Evolutionary conservation across 164 flowering plant species (phyloP), one percentile per base, ranked within the genome.

Genomic region (Magnolia sinica): DNA sequence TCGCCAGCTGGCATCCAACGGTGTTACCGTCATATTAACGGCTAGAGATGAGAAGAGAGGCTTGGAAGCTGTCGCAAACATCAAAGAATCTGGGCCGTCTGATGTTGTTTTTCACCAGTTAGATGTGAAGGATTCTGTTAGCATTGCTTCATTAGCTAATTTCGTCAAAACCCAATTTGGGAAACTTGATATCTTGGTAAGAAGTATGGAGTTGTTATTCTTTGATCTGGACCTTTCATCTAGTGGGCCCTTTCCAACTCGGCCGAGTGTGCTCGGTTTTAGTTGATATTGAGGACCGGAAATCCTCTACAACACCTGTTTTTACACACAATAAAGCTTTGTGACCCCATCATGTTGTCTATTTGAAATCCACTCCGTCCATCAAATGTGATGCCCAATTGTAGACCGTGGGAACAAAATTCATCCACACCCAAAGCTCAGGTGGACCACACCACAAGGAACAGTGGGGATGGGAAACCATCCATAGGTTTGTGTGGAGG

Each of bases 111-210:
- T 87, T 74, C 92, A 89, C 77, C 91, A 89, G 76, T 88, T 89
- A 75, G 92, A 89, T 81, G 89, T 91, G 45, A 73, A 76, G 74
- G 91, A 88, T 59, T 78, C 76, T 0, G 52, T 71, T 23, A 89
- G 91, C 77, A 76, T 88, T 71, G 63, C 82, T 1, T 74, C 86
- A 18, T 74, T 91, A 73, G 88, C 86, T 50, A 50, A 78, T 8
- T 91, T 89, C 79, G 68, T 91, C 19, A 8, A 64, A 24, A 55
- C 81, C 29, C 75, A 80, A 24, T 91, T 85, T 73, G 90, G 89
- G 7, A 86, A 83, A 81, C 89, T 89, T 67, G 91, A 91, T 76
- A 88, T 91, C 81, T 76, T 91, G 91, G 94, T 91, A 82, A 80
- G 68, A 11, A 18, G n/a, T 18, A 7, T 7, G 29, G 24, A 20